Evolutionary conservation across 495 filamentous ascomycete genomes (phyloP).

Genomic region (Aspergillus nanangensis): DNA sequence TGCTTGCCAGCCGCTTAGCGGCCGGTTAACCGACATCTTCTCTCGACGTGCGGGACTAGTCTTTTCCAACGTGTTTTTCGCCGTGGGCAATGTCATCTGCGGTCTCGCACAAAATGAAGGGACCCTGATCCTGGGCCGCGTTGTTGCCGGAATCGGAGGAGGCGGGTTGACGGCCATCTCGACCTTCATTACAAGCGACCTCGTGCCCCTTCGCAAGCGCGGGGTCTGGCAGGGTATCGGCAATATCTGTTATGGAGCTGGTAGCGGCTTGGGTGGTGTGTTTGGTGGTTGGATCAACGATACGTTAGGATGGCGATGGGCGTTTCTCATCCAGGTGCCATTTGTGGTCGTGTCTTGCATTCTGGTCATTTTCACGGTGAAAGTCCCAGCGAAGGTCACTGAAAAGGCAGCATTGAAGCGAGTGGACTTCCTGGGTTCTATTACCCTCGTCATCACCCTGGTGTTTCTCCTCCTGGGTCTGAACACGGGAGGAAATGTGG

Average conservation of each 20-base stretch:
- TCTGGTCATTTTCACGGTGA: constrained; percentile 63
- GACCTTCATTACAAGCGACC: constrained; percentile 76
- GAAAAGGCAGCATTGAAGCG: constrained; percentile 54
- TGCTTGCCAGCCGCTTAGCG: constrained; percentile 79
- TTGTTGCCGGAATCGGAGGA: constrained; percentile 81
- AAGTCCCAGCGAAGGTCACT: constrained; percentile 69
- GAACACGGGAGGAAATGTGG: constrained; percentile 78
- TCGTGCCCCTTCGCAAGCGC: constrained; percentile 76
- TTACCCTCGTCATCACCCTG: constrained; percentile 63
- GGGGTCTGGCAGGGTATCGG: constrained; percentile 84
- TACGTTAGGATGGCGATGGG: constrained; percentile 65
- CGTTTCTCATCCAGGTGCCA: constrained; percentile 80
- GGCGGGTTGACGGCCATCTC: constrained; percentile 79
- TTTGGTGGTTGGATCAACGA: constrained; percentile 86
- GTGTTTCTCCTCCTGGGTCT: constrained; percentile 74
- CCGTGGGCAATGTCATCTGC: constrained; percentile 77
- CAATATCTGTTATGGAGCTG: constrained; percentile 71
- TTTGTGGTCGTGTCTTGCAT: constrained; percentile 57
- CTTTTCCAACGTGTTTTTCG: constrained; percentile 78
- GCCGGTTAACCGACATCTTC: constrained; percentile 86
- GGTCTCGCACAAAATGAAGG: constrained; percentile 68
- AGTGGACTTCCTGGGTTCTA: constrained; percentile 80
- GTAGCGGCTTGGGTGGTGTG: constrained; percentile 54
- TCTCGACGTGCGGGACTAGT: constrained; percentile 71
- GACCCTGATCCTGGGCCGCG: constrained; percentile 72